Percentiles rank a stretch among this genome's conserved stretches.
These are phyloP conservation scores for Scenedesmus sp. DNA, from an alignment of 163 green algal genomes.

Conservation along the genomic window DNA sequence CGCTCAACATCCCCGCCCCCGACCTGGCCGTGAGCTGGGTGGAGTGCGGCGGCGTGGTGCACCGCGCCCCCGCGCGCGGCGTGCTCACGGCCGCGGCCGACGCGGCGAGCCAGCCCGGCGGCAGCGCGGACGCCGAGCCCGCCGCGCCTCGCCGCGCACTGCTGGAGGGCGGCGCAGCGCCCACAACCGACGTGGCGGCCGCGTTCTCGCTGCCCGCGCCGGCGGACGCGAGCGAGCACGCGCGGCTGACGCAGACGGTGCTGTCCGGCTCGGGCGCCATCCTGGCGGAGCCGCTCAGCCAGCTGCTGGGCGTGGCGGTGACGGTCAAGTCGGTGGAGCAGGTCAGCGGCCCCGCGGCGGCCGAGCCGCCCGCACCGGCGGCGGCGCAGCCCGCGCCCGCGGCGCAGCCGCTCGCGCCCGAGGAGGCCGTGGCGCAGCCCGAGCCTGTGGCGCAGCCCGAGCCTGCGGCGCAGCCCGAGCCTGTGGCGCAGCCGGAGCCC, in stretches of 20 bases:
- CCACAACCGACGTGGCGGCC: background rate
- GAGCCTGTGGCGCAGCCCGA: background rate
- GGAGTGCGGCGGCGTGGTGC: conserved; percentile 8
- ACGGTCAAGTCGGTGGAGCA: background rate
- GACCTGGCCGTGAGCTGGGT: background rate
- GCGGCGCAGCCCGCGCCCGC: too few relatives aligned
- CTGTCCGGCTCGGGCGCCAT: background rate
- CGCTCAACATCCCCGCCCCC: background rate
- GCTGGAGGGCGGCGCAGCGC: too few relatives aligned
- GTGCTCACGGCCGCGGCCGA: too few relatives aligned
- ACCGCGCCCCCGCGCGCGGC: background rate
- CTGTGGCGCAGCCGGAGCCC: background rate
- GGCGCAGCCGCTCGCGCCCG: background rate
- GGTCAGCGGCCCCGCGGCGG: background rate
- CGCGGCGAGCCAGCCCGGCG: too few relatives aligned
- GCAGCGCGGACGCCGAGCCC: too few relatives aligned
- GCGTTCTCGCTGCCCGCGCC: background rate
- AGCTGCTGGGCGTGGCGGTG: background rate
- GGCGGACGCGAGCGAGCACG: background rate
- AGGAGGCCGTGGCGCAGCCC: background rate
- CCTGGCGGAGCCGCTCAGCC: background rate
- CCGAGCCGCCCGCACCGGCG: too few relatives aligned
- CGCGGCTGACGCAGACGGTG: background rate
- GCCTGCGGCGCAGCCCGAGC: background rate
- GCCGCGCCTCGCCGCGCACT: too few relatives aligned